A percentile compares a stretch with the other conserved stretches of the same genome.
These are phyloP conservation scores for Epichloe hybrida DNA, from an alignment of 2,329 filamentous ascomycete genomes.

Conservation along the genomic window DNA sequence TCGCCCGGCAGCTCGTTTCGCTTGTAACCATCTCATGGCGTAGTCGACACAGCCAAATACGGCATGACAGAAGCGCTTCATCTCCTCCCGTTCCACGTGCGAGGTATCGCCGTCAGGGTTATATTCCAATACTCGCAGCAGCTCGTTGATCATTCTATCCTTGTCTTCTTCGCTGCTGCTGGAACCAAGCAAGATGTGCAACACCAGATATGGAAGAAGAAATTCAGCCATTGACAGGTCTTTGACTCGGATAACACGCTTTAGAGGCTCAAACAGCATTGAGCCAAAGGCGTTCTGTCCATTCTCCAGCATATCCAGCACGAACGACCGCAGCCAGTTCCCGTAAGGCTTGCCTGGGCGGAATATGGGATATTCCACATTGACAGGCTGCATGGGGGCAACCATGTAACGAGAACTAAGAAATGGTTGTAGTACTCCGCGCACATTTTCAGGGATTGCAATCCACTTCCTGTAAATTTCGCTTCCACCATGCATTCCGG, in stretches of 20 bases:
- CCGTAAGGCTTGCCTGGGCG: slow-evolving; percentile 52
- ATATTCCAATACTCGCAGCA: slow-evolving; percentile 60
- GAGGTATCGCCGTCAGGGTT: slow-evolving; percentile 35
- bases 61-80: slow-evolving; percentile 78
- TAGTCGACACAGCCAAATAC: slow-evolving; percentile 89
- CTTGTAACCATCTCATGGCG: slow-evolving; percentile 76
- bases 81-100: slow-evolving; percentile 55
- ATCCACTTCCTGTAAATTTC: slow-evolving; percentile 63
- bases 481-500: slow-evolving; percentile 32
- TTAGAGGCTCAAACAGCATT: slow-evolving; percentile 68
- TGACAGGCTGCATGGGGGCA: slow-evolving; percentile 42
- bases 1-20: slow-evolving; percentile 35
- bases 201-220: slow-evolving; percentile 70
- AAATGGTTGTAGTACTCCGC: slow-evolving; percentile 79
- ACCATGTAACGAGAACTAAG: slow-evolving; percentile 72
- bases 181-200: slow-evolving; percentile 71
- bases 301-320: slow-evolving; percentile 68
- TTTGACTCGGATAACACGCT: slow-evolving; percentile 70
- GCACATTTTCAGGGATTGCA: slow-evolving; percentile 59
- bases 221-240: slow-evolving; percentile 80
- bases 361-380: slow-evolving; percentile 67
- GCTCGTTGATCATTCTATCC: slow-evolving; percentile 54
- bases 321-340: slow-evolving; percentile 69
- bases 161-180: slow-evolving; percentile 45
- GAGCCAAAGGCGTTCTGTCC: slow-evolving; percentile 61